These are phyloP conservation scores for Neonothopanus nambi DNA, from an alignment of 1,284 basidiomycete genomes.

Conservation along the genomic window DNA sequence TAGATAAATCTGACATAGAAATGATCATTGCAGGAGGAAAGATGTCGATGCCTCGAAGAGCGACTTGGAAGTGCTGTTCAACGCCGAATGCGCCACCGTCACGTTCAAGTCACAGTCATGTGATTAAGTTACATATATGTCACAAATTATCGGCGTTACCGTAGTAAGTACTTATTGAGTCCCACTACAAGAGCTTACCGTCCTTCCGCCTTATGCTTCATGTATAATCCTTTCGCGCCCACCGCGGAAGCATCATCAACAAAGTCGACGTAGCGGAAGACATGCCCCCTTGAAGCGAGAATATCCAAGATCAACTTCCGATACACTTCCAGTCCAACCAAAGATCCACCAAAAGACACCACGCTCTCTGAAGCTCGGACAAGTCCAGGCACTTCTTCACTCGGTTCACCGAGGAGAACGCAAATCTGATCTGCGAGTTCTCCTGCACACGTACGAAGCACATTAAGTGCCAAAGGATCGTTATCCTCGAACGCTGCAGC, in stretches of 20 bases:
- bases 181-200: no score
- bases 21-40: conserved; percentile 1
- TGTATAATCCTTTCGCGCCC: conserved; percentile 55
- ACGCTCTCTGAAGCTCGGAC: conserved; percentile 57
- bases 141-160: no score
- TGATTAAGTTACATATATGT: no score
- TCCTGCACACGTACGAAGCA: conserved; percentile 52
- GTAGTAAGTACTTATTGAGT: no score
- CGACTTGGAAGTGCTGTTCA: no score
- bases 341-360: conserved; percentile 73
- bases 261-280: conserved; percentile 63
- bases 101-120: no score
- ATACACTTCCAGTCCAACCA: conserved; percentile 61
- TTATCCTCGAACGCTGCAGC: conserved; percentile 63
- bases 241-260: conserved; percentile 65
- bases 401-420: conserved; percentile 47
- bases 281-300: conserved; percentile 54
- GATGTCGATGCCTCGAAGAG: no score
- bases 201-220: conserved; percentile 6
- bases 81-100: no score
- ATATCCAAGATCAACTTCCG: conserved; percentile 60
- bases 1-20: conserved; percentile 1
- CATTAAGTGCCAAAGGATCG: conserved; percentile 58
- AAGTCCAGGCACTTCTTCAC: conserved; percentile 34
- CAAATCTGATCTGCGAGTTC: conserved; percentile 63